Base-by-base conservation (phyloP, 139 green algal genomes). In the Pycnococcus provasolii region DNA sequence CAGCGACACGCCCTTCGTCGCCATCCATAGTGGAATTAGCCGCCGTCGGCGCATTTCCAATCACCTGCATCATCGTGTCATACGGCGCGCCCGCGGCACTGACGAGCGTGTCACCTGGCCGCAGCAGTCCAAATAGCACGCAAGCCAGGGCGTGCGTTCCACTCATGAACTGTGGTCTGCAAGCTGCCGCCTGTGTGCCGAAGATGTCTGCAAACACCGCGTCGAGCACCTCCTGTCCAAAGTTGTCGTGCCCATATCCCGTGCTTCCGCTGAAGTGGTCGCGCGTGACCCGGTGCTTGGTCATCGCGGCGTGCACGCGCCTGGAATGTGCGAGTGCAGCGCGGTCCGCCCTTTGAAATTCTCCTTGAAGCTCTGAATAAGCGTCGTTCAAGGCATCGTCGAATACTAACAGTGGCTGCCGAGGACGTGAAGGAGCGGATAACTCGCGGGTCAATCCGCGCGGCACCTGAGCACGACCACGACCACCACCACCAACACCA, bases 1-100 rank as follows among this genome's bases (percentile, higher is more conserved):
- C 89, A 88, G 2, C 86, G 64, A n/a, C 84, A 61, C 26, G 26
- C 26, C 26, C 26, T 26, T 26, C 26, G 26, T 26, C 26, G 26
- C 26, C 26, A 26, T 26, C 26, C 26, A 26, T 26, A 0, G 26
- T 26, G 26, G 26, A 26, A 26, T 26, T 26, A 26, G 26, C 26
- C 26, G 26, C 26, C 26, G 26, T 26, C 26, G 26, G 26, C 26
- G 26, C 26, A 26, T 26, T 26, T 26, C 91, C 91, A 52, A 96
- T 95, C 45, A 97, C 91, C 80, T 96, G 90, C 73, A 96, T 87
- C 78, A 97, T 74, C 0, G 91, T 97, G 84, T 97, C 91, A 53
- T 97, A 97, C 0, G 90, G 90, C 51, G 55, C 68, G 47, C 90
- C 90, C 3, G 83, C 83, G 48, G 91, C 82, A 4, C 83, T 83